Evolutionary conservation across 768 basidiomycete species (phyloP), one percentile per base, ranked within the genome.

Genomic region (Russula sp.): DNA sequence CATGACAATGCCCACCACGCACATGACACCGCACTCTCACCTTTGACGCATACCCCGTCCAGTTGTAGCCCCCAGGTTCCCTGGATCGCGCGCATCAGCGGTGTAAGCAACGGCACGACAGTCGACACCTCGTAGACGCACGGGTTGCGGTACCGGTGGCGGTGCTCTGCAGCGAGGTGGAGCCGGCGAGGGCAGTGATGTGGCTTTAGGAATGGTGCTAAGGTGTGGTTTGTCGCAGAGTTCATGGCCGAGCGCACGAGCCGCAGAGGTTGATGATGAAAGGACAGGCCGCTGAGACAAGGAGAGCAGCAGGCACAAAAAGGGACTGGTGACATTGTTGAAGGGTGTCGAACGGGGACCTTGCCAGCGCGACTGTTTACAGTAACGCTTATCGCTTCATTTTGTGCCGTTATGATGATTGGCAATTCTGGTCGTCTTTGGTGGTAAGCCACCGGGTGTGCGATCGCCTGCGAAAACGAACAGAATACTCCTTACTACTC

Each of bases 151-250:
- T 20, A 31, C 78, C n/a, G 70, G 75, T 6, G 59, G n/a, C n/a
- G n/a, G n/a, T 18, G 73, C 63, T 75, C 73, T 50, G 66, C 64
- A 68, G 39, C 54, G 51, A 4, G 57, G 37, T 9, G 39, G 42
- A 0, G 51, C 11, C 9, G 71, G 67, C 31, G 77, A 75, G 40
- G 73, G 74, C n/a, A 73, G 75, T 5, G 80, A 77, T 18, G 73
- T 74, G 16, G 73, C 75, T 16, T 16, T 82, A 78, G 63, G 90
- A 93, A 69, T 93, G 91, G 92, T 81, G 84, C n/a, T 98, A 94
- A 94, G 7, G 89, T 85, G 1, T 76, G 75, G 58, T 96, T 96
- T 69, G 78, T 95, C 2, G 85, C 85, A 1, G 85, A 90, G 68
- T 89, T 94, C 68, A 91, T 93, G 88, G 79, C 82, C 42, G 80